Evolutionary conservation across 257 asterid genomes (phyloP).

Genomic region (Nicotiana knightiana): DNA sequence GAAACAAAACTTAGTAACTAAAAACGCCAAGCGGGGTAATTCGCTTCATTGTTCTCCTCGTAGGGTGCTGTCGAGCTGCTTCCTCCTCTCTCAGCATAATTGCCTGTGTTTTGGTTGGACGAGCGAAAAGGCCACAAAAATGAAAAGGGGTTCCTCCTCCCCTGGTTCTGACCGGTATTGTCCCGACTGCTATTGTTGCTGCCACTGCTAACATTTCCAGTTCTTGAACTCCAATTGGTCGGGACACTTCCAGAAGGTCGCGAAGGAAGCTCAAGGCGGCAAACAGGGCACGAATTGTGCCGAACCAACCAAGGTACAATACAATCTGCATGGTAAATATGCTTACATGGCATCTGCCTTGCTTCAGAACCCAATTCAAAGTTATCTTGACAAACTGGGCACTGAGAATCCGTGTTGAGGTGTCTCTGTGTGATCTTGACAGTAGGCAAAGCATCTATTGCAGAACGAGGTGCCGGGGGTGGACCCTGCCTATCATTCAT

Average conservation of each 20-base stretch:
- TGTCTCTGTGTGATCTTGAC: constrained; percentile 31
- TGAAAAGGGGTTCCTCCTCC: constrained; percentile 79
- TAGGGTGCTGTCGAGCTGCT: constrained; percentile 33
- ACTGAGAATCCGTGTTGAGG: constrained; percentile 31
- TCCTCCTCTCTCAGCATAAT: constrained; percentile 30
- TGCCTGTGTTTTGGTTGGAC: constrained; percentile 37
- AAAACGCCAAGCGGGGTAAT: constrained; percentile 37
- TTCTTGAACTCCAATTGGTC: constrained; percentile 27
- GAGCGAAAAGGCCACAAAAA: constrained; percentile 65
- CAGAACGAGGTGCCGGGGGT: constrained; percentile 46
- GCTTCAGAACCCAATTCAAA: constrained; percentile 40
- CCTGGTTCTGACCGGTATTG: constrained; percentile 39
- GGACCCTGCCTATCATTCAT: constrained; percentile 37
- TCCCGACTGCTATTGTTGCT: constrained; percentile 36
- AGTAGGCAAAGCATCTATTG: constrained; percentile 45
- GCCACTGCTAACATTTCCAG: constrained; percentile 22
- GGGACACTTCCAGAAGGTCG: constrained; percentile 27
- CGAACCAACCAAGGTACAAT: constrained; percentile 48
- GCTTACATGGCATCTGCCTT: constrained; percentile 52
- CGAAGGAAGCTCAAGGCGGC: constrained; percentile 45
- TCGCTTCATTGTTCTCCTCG: constrained; percentile 28
- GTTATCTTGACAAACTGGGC: constrained; percentile 56
- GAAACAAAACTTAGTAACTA: constrained; percentile 24
- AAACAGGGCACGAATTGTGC: constrained; percentile 63
- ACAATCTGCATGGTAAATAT: constrained; percentile 53